Conservation (phyloP, 345 rosid species). For the Camelina sativa region DNA sequence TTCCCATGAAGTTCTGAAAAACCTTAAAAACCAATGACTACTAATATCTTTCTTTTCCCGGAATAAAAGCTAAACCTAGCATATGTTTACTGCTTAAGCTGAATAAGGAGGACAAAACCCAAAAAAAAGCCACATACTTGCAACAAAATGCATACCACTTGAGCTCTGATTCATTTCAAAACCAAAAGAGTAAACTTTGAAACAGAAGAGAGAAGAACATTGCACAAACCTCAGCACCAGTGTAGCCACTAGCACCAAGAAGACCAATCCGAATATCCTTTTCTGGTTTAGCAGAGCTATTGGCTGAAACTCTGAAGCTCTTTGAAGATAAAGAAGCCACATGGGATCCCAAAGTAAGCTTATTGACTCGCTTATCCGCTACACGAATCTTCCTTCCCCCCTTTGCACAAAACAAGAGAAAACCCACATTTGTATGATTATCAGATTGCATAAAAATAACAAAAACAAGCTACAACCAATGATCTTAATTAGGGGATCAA, state of each 20-base stretch:
- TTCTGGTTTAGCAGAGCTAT: slow-evolving; percentile 38
- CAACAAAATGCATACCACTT: slow-evolving; percentile 17
- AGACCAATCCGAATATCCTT: slow-evolving; percentile 79
- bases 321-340: slow-evolving; percentile 44
- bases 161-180: slow-evolving; percentile 21
- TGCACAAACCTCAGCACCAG: slow-evolving; percentile 91
- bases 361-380: slow-evolving; percentile 42
- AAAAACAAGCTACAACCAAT: not conserved
- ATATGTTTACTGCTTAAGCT: not conserved
- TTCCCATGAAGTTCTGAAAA: not conserved
- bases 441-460: not conserved
- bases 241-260: slow-evolving; percentile 99
- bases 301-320: slow-evolving; percentile 48
- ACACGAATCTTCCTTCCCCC: slow-evolving; percentile 44
- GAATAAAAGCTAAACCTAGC: not conserved
- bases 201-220: not conserved
- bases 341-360: slow-evolving; percentile 46
- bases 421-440: not conserved
- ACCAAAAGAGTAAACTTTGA: not conserved
- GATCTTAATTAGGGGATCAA: not conserved
- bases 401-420: slow-evolving; percentile 1
- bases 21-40: not conserved
- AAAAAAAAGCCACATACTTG: slow-evolving; percentile 16
- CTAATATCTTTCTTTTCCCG: not conserved
- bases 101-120: not conserved